Evolutionary conservation across 192 early-diverging fungal species (phyloP), one percentile per base, ranked within the genome.

Genomic region (Mycoemilia scoparia): DNA sequence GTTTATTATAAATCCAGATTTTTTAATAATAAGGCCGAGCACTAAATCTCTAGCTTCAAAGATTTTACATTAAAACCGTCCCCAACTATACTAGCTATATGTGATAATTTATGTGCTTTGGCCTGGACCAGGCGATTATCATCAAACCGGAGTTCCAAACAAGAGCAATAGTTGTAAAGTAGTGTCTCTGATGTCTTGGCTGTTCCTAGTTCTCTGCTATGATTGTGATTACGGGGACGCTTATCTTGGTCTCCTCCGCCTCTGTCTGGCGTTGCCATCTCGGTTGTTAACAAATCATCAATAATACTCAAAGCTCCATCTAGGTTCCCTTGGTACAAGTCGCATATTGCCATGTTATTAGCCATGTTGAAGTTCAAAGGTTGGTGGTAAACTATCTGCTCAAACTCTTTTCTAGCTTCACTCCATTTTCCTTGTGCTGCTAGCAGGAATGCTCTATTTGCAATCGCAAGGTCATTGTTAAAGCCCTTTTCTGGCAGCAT

Each of bases 121-220:
- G 48, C 53, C 2, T 55, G 48, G 10, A 44, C 30, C 19, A 62
- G 26, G 23, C 21, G 40, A 1, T 22, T 21, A 0, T 45, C 59
- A 8, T 62, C 59, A 29, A 55, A 56, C 10, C 52, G 52, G 7
- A 62, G 34, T 42, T 62, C 59, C 16, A 62, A 31, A 0, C 52
- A 51, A 4, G 59, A 40, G 32, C 59, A 62, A 36, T 62, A 62
- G 28, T 62, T 62, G 5, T 51, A 51, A 3, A 62, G 45, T 7
- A 62, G 34, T 8, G 41, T 38, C 29, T 62, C 59, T 1, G 53
- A 33, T 1, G 59, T 49, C n/a, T n/a, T n/a, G n/a, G n/a, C n/a
- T n/a, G n/a, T n/a, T n/a, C n/a, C n/a, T n/a, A n/a, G n/a, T n/a
- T n/a, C n/a, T n/a, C n/a, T n/a, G n/a, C n/a, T n/a, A n/a, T n/a